Conservation (phyloP, 2,329 filamentous ascomycete species). For the Fusarium sp. region DNA sequence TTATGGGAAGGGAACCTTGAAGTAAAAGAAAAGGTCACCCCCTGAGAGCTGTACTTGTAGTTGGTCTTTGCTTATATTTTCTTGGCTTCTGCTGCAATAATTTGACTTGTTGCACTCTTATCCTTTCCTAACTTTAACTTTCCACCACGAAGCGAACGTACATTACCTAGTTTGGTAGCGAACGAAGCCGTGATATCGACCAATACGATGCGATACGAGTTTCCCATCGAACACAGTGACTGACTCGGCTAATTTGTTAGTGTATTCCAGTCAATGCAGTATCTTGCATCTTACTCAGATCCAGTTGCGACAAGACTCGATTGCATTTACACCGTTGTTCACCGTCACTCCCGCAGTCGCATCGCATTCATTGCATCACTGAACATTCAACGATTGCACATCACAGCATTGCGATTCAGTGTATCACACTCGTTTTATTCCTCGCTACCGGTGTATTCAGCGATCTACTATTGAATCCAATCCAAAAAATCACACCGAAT, state of each 20-base stretch:
- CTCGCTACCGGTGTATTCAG: not conserved
- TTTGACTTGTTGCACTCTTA: slow-evolving; percentile 6
- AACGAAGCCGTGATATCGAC: not conserved
- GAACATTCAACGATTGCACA: not conserved
- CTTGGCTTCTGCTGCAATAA: not conserved
- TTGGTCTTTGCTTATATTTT: slow-evolving; percentile 3
- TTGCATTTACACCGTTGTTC: slow-evolving; percentile 18
- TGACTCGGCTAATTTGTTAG: slow-evolving; percentile 19
- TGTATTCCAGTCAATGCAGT: not conserved
- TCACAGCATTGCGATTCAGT: not conserved
- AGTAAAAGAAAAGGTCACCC: slow-evolving; percentile 2
- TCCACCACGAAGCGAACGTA: slow-evolving; percentile 5
- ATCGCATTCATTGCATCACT: slow-evolving; percentile 15
- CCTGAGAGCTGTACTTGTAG: slow-evolving; percentile 7
- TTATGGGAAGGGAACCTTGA: slow-evolving; percentile 1
- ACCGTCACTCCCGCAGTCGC: slow-evolving; percentile 30
- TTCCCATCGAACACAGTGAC: slow-evolving; percentile 2
- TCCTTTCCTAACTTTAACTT: slow-evolving; percentile 5
- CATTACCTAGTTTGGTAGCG: not conserved
- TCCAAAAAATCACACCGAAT: slow-evolving; percentile 23
- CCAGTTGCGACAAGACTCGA: slow-evolving; percentile 14
- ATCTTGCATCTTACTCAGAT: slow-evolving; percentile 27
- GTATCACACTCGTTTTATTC: not conserved
- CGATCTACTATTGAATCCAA: not conserved
- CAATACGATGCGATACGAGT: slow-evolving; percentile 11